Base-by-base conservation (phyloP, 2,329 filamentous ascomycete genomes). In the Pestalotiopsis sp. region DNA sequence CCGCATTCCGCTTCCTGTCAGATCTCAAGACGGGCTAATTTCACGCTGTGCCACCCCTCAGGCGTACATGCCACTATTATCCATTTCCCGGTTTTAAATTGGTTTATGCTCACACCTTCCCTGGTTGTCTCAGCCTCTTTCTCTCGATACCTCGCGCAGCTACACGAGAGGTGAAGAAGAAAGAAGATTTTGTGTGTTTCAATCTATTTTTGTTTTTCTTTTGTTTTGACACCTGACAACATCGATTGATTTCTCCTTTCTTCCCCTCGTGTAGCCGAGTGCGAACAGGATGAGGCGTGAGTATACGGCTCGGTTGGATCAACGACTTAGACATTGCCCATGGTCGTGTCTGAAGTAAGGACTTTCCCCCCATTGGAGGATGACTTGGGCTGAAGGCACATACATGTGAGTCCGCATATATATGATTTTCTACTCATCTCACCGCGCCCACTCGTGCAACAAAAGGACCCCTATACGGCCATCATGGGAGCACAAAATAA, bases 91-190 rank as follows among this genome's bases (percentile, higher is more conserved):
- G 45, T 17, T 52, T 64, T 45, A 64, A 45, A 64, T 64, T 64
- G 61, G 61, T 64, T 64, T 64, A 64, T 64, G 61, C 61, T 64
- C 61, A 64, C 61, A 64, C 61, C 61, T 64, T 64, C 61, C 61
- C 61, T 39, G 9, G 31, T 25, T 64, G 61, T 64, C 61, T 64
- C 61, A 64, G 61, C 61, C 61, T 64, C 61, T 36, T 17, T 4
- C 13, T 11, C 17, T 38, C n/a, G n/a, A 7, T 14, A 13, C n/a
- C 25, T 27, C 5, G 13, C 17, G 17, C n/a, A 62, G 23, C 31
- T 36, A 31, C n/a, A 38, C 36, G 3, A 62, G 13, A 39, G 11
- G 17, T 36, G 13, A 31, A 38, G 27, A 14, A 41, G 36, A 36
- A 39, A 62, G 31, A 39, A 25, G 23, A 41, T 38, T 41, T 5